Conservation (phyloP, 2,329 filamentous ascomycete genomes). For the Trichoderma endophyticum region DNA sequence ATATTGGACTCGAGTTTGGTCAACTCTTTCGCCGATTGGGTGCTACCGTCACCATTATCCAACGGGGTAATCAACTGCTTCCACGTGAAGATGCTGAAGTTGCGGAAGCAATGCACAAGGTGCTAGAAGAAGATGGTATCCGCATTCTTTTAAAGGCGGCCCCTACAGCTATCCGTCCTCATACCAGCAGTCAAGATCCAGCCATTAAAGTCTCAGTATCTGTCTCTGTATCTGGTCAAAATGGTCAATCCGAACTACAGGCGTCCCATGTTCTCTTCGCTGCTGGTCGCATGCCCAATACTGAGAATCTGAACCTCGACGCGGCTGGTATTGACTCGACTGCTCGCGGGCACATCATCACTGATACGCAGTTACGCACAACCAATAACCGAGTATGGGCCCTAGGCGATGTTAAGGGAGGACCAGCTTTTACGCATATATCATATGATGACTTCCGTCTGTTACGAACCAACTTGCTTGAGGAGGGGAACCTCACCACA, state of each 20-base stretch:
- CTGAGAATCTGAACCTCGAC: slow-evolving; percentile 41
- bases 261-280: slow-evolving; percentile 49
- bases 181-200: background rate
- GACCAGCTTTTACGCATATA: slow-evolving; percentile 54
- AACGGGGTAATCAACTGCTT: slow-evolving; percentile 42
- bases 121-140: slow-evolving; percentile 47
- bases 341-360: slow-evolving; percentile 41
- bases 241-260: background rate
- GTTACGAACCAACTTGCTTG: slow-evolving; percentile 39
- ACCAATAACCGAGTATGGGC: slow-evolving; percentile 43
- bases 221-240: slow-evolving; percentile 20
- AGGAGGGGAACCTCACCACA: slow-evolving; percentile 25
- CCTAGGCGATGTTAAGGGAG: slow-evolving; percentile 51
- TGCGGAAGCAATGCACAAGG: slow-evolving; percentile 39
- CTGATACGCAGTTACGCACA: slow-evolving; percentile 45
- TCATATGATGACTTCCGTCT: slow-evolving; percentile 56
- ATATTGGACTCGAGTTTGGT: slow-evolving; percentile 52
- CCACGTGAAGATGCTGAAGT: slow-evolving; percentile 48
- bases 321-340: slow-evolving; percentile 41
- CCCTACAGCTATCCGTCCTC: slow-evolving; percentile 21
- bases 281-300: slow-evolving; percentile 49
- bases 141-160: slow-evolving; percentile 38
- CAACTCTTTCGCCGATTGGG: slow-evolving; percentile 51
- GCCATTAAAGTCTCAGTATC: slow-evolving; percentile 19
- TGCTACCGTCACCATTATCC: slow-evolving; percentile 46